Base-by-base conservation (phyloP, 805 yeast species). In the Monosporozyma yasuniensis region DNA sequence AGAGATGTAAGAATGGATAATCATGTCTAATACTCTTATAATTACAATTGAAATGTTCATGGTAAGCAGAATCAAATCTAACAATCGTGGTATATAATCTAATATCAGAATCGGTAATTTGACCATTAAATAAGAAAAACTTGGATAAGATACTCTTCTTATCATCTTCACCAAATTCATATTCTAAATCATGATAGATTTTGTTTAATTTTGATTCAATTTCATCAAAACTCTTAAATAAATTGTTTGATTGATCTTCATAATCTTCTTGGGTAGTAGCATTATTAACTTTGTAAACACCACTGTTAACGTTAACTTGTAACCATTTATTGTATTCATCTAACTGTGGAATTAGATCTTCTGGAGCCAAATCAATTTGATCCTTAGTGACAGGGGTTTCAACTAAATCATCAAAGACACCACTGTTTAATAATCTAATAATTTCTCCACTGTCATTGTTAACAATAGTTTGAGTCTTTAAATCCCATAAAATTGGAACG, bases 401-500 rank as follows among this genome's bases (percentile, higher is more conserved):
- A 4, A 42, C n/a, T 12, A 47, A 47, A 18, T 39, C 44, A n/a
- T 69, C 72, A 58, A 83, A 79, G 64, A 88, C 87, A 47, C 79
- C 89, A 32, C 81, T 72, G 66, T 87, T 84, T 56, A 90, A 72
- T 73, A 89, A 84, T 58, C 97, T 78, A 57, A 91, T 79, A 56
- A 90, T 85, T 65, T 91, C 97, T 35, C 91, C 76, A 52, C 95
- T 84, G 68, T 90, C 98, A 67, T 90, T 90, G 70, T 79, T 88
- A 51, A 90, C 97, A 64, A 91, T 85, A 1, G 95, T 85, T 50
- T 80, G 69, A 27, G 77, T 76, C 69, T 90, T 84, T 61, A 76
- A 83, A 67, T 90, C 98, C 93, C 96, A 91, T 59, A 91, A 73
- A 3, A 90, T 84, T 1, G 98, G 98, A 35, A 90, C 97, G 2